phyloP scores from a whole-genome alignment of 2,329 filamentous ascomycete genomes.

The Alternaria infectoria region DNA sequence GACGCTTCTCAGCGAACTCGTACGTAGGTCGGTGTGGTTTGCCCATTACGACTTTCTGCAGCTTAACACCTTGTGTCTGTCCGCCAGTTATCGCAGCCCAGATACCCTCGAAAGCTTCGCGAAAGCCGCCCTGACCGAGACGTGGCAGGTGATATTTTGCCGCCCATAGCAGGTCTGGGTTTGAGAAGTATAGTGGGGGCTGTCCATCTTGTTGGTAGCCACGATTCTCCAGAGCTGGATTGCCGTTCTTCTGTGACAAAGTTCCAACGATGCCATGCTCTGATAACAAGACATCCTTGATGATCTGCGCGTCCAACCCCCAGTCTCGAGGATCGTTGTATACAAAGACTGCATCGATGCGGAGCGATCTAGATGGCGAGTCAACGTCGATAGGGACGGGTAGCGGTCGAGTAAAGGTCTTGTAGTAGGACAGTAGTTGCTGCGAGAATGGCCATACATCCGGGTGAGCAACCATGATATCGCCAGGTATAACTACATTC shows the following conservation, averaged over 20 bases:
- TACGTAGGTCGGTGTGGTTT: constrained; percentile 84
- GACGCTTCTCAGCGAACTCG: constrained; percentile 77
- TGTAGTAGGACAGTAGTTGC: constrained; percentile 68
- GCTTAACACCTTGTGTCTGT: constrained; percentile 56
- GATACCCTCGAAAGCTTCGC: constrained; percentile 78
- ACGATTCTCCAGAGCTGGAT: constrained; percentile 66
- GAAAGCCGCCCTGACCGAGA: constrained; percentile 90
- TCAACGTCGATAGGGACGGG: constrained; percentile 58
- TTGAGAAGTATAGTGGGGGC: constrained; percentile 84
- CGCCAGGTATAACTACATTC: constrained; percentile 82
- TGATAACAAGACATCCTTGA: constrained; percentile 83
- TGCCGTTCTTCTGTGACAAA: constrained; percentile 73
- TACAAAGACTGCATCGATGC: constrained; percentile 88
- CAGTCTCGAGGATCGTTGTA: constrained; percentile 98
- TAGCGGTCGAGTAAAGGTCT: constrained; percentile 62
- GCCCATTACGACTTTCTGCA: constrained; percentile 74
- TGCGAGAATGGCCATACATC: constrained; percentile 84
- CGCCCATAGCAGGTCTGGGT: constrained; percentile 89
- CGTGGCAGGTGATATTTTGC: constrained; percentile 83
- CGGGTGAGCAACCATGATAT: constrained; percentile 77
- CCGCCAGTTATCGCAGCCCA: constrained; percentile 76
- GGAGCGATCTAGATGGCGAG: constrained; percentile 62
- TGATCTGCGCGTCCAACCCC: constrained; percentile 86
- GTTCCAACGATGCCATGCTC: constrained; percentile 81
- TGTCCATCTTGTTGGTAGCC: constrained; percentile 87